Percentiles rank a stretch among this genome's conserved stretches.
Evolutionary conservation across 805 yeast genomes (phyloP).

Genomic region (Grigorovia yakushimaensis): DNA sequence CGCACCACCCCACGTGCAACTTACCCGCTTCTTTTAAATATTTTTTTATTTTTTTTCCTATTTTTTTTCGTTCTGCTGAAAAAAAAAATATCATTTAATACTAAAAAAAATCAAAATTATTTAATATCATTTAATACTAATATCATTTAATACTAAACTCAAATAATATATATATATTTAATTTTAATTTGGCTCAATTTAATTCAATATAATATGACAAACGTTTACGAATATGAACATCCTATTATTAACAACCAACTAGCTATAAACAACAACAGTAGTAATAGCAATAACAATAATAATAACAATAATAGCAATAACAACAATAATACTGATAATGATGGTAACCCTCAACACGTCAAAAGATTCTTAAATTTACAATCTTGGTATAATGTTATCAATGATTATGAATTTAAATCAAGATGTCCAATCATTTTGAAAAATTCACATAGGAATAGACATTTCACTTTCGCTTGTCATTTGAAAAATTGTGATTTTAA

Average conservation of each 20-base stretch:
- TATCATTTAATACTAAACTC: not conserved
- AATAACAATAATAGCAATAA: not conserved
- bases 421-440: constrained; percentile 29
- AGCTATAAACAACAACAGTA: constrained; percentile 18
- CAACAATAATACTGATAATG: constrained; percentile 3
- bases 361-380: constrained; percentile 21
- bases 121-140: not conserved
- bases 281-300: not conserved
- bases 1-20: too few species aligned
- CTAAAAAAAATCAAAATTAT: not conserved
- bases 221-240: constrained; percentile 28
- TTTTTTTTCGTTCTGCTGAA: too few species aligned
- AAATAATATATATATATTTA: not conserved
- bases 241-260: constrained; percentile 27
- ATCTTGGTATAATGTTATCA: constrained; percentile 28
- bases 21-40: too few species aligned
- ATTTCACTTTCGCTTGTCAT: constrained; percentile 30
- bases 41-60: too few species aligned
- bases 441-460: constrained; percentile 28
- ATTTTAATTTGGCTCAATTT: not conserved
- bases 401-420: constrained; percentile 29
- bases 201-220: constrained; percentile 15
- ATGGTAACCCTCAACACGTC: constrained; percentile 16
- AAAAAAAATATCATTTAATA: not conserved
- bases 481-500: constrained; percentile 27